A percentile compares a stretch with the other conserved stretches of the same genome.
Evolutionary conservation across 2,329 filamentous ascomycete genomes (phyloP).

Genomic region (Colletotrichum sidae): DNA sequence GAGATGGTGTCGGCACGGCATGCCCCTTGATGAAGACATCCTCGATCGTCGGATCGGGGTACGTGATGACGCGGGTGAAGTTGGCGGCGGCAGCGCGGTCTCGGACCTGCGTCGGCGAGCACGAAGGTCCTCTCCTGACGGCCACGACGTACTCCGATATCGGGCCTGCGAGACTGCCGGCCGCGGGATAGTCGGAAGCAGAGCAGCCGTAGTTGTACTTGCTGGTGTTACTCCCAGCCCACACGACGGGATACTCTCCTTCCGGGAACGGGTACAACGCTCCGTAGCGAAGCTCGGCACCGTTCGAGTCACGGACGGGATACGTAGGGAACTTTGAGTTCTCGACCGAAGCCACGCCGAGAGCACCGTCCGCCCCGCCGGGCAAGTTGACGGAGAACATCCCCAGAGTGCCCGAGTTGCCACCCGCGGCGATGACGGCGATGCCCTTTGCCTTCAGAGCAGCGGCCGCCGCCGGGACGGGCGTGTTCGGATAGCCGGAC

Average conservation of each 20-base stretch:
- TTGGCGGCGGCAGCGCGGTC: constrained; percentile 23
- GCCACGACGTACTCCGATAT: constrained; percentile 17
- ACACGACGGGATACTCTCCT: constrained; percentile 23
- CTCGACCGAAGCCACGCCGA: constrained; percentile 62
- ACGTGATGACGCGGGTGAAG: constrained; percentile 28
- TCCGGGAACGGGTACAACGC: constrained; percentile 23
- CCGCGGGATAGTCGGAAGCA: constrained; percentile 15
- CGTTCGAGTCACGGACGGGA: constrained; percentile 5
- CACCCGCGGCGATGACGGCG: constrained; percentile 62
- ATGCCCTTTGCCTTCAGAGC: constrained; percentile 65
- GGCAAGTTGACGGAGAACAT: constrained; percentile 63
- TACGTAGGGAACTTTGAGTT: constrained; percentile 48
- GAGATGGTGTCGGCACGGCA: constrained; percentile 15
- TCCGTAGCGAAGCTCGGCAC: constrained; percentile 28
- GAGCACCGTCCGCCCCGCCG: constrained; percentile 58
- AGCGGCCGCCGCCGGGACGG: constrained; percentile 54
- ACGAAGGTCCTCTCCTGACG: constrained; percentile 9
- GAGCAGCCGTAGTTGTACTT: constrained; percentile 21
- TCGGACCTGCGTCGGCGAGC: constrained; percentile 17
- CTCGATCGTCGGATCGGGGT: constrained; percentile 28
- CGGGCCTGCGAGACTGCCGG: neutral
- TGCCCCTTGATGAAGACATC: constrained; percentile 32
- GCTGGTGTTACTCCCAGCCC: neutral
- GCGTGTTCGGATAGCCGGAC: constrained; percentile 19
- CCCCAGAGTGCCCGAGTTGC: constrained; percentile 59